Conservation (phyloP, 164 flowering plant species). For the Tinospora cordifolia region DNA sequence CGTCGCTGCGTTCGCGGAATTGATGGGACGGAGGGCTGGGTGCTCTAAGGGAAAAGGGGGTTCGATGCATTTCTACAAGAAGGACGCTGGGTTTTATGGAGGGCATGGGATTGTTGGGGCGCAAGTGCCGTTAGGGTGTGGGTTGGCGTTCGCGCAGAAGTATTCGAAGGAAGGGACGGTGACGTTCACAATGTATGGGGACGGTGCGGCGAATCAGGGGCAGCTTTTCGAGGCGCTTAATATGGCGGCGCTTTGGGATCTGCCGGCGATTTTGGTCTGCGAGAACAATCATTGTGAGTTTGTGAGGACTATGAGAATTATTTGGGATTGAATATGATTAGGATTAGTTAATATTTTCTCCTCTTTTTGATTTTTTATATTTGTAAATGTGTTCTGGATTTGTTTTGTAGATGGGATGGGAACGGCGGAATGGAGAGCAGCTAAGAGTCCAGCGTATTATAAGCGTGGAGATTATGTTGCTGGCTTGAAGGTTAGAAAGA, state of each 20-base stretch:
- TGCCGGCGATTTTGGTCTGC: constrained; percentile 92
- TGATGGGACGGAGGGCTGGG: constrained; percentile 83
- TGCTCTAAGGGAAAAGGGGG: constrained; percentile 93
- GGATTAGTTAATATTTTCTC: no score
- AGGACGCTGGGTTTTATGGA: constrained; percentile 74
- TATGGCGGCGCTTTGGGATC: constrained; percentile 86
- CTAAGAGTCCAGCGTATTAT: constrained; percentile 90
- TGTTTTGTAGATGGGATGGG: constrained; percentile 91
- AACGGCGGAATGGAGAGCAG: constrained; percentile 97
- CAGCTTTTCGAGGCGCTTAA: constrained; percentile 96
- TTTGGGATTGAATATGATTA: neutral
- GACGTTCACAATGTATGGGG: constrained; percentile 78
- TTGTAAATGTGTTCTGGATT: neutral
- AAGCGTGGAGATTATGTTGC: constrained; percentile 99
- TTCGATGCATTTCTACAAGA: constrained; percentile 93
- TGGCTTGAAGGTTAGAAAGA: constrained; percentile 70
- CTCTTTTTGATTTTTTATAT: neutral
- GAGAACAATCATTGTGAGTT: constrained; percentile 97
- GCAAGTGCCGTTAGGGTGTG: constrained; percentile 82
- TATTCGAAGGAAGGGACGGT: constrained; percentile 69
- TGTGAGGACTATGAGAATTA: no score
- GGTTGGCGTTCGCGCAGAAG: constrained; percentile 86
- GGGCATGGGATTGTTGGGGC: constrained; percentile 99
- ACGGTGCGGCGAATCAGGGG: constrained; percentile 98
- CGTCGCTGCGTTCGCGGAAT: constrained; percentile 57